A percentile compares a stretch with the other conserved stretches of the same genome.
phyloP scores from a whole-genome alignment of 208 protist species.

The Tetramitus jugosus region DNA sequence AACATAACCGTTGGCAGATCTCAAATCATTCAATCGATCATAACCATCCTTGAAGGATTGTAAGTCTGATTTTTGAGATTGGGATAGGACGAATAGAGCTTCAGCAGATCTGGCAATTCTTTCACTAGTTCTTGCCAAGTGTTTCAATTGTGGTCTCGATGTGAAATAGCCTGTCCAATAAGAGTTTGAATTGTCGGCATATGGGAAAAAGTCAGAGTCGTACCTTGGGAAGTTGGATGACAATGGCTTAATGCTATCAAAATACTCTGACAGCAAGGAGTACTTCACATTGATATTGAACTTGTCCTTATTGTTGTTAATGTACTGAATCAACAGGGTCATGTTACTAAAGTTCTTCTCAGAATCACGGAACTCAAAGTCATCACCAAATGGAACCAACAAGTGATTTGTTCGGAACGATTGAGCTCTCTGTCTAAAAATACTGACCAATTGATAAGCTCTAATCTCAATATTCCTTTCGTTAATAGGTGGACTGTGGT shows the following conservation, averaged over 20 bases:
- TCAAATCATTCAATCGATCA: background rate
- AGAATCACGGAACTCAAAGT: background rate
- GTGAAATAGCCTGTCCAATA: constrained; percentile 53
- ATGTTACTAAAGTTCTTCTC: background rate
- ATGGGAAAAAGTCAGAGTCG: constrained; percentile 37
- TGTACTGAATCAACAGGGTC: constrained; percentile 2
- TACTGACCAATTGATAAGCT: constrained; percentile 20
- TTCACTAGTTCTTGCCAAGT: constrained; percentile 21
- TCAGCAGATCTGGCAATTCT: background rate
- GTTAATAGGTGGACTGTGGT: background rate
- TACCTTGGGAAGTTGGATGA: background rate
- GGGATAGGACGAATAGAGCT: constrained; percentile 30
- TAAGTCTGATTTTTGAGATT: too few species aligned
- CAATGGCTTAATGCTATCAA: constrained; percentile 20
- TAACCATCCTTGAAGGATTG: background rate
- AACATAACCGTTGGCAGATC: background rate
- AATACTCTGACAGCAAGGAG: constrained; percentile 31
- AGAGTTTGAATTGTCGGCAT: constrained; percentile 23
- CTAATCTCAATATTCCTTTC: background rate
- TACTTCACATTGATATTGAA: background rate
- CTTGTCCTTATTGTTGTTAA: background rate
- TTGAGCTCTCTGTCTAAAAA: background rate
- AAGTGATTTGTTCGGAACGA: background rate
- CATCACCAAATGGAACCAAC: background rate
- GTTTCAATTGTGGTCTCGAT: constrained; percentile 39